phyloP scores from a whole-genome alignment of 306 rosid genomes.

The Ceratonia siliqua region DNA sequence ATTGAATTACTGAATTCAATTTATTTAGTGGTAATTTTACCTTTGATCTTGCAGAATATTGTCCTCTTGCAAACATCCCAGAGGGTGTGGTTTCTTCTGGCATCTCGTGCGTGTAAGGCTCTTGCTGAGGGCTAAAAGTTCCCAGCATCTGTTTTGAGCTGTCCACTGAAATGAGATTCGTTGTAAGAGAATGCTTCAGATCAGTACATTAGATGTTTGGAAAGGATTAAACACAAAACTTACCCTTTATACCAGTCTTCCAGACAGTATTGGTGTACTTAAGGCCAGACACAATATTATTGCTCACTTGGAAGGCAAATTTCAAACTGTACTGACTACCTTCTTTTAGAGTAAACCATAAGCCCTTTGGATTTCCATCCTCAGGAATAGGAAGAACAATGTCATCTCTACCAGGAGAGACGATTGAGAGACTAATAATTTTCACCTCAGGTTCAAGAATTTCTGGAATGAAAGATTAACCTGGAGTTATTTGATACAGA shows the following conservation, averaged over 20 bases:
- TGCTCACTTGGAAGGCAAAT: slow-evolving; percentile 73
- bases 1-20: neutral
- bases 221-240: neutral
- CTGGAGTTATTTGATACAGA: neutral
- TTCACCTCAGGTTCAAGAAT: slow-evolving; percentile 82
- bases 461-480: slow-evolving; percentile 42
- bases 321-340: slow-evolving; percentile 74
- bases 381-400: slow-evolving; percentile 76
- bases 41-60: slow-evolving; percentile 83
- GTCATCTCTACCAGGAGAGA: slow-evolving; percentile 66
- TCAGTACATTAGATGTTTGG: neutral
- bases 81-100: slow-evolving; percentile 91
- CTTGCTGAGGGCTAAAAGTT: slow-evolving; percentile 86
- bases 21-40: slow-evolving; percentile 29
- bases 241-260: slow-evolving; percentile 88
- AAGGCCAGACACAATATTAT: slow-evolving; percentile 90
- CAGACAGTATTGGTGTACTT: slow-evolving; percentile 88
- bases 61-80: slow-evolving; percentile 86
- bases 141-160: slow-evolving; percentile 87
- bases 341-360: slow-evolving; percentile 94
- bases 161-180: slow-evolving; percentile 62
- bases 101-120: slow-evolving; percentile 78
- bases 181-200: slow-evolving; percentile 3
- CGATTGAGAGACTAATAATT: slow-evolving; percentile 69
- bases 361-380: slow-evolving; percentile 77